These are phyloP conservation scores for Pseudoneurospora amorphoporcata DNA, from an alignment of 495 filamentous ascomycete species.

Conservation along the genomic window DNA sequence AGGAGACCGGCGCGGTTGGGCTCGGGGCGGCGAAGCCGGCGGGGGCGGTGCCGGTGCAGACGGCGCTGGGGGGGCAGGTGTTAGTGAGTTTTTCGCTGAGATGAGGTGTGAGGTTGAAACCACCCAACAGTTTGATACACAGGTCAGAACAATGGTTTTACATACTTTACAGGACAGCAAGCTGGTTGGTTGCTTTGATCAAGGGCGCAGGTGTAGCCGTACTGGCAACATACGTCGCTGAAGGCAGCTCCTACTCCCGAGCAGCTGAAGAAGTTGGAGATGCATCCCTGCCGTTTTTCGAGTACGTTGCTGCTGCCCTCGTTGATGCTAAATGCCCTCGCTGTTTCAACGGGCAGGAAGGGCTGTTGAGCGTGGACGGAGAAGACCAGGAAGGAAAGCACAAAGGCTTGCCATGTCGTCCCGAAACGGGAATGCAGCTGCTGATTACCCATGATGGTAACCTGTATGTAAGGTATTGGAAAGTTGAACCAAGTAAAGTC, in stretches of 20 bases:
- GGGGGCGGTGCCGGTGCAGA: constrained; percentile 37
- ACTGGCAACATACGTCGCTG: constrained; percentile 32
- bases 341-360: constrained; percentile 23
- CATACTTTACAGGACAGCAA: constrained; percentile 37
- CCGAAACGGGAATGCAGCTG: neutral
- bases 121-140: neutral
- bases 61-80: constrained; percentile 19
- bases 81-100: neutral
- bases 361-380: constrained; percentile 15
- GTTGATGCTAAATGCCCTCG: neutral
- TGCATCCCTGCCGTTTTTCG: constrained; percentile 20
- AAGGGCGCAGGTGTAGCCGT: constrained; percentile 32
- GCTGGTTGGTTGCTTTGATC: constrained; percentile 33
- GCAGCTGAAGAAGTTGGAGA: constrained; percentile 35
- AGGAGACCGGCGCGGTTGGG: constrained; percentile 31
- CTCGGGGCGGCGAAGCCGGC: constrained; percentile 35
- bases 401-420: neutral
- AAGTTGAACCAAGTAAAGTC: neutral
- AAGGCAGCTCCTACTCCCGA: constrained; percentile 28
- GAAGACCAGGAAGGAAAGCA: constrained; percentile 1
- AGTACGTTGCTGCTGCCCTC: neutral
- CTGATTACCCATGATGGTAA: neutral
- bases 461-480: neutral
- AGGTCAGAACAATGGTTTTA: neutral
- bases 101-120: neutral